Percentiles rank a stretch among this genome's conserved stretches.
phyloP scores from a whole-genome alignment of 73 alveolate species.

The Paramecium bursaria region DNA sequence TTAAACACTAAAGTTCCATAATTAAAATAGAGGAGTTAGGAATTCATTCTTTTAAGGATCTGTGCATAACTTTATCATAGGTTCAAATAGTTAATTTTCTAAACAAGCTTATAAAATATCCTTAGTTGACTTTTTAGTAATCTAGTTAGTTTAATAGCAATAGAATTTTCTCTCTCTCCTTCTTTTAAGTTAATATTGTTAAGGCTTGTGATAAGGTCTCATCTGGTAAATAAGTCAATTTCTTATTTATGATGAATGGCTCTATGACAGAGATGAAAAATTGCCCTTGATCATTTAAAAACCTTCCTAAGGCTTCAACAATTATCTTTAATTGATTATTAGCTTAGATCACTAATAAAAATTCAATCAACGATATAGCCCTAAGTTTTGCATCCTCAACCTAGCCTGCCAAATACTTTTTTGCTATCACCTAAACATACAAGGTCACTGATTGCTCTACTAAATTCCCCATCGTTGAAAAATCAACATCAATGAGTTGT shows the following conservation, averaged over 20 bases:
- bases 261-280: not conserved
- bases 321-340: not conserved
- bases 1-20: constrained; percentile 36
- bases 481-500: constrained; percentile 37
- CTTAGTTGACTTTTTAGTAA: not conserved
- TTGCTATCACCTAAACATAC: constrained; percentile 6
- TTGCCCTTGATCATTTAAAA: not conserved
- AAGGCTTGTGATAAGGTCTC: not conserved
- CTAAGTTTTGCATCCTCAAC: constrained; percentile 35
- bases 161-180: not conserved
- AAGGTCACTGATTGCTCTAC: not conserved
- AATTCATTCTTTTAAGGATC: constrained; percentile 21
- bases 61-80: constrained; percentile 49
- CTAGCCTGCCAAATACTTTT: not conserved
- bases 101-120: constrained; percentile 40
- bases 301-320: not conserved
- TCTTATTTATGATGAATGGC: constrained; percentile 49
- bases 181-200: not conserved
- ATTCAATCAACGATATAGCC: constrained; percentile 6
- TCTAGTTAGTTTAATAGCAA: constrained; percentile 29
- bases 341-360: not conserved
- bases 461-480: not conserved
- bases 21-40: constrained; percentile 51
- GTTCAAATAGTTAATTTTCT: constrained; percentile 27
- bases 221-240: constrained; percentile 29